Evolutionary conservation across 306 rosid species (phyloP).

Genomic region (Astragalus membranaceus): DNA sequence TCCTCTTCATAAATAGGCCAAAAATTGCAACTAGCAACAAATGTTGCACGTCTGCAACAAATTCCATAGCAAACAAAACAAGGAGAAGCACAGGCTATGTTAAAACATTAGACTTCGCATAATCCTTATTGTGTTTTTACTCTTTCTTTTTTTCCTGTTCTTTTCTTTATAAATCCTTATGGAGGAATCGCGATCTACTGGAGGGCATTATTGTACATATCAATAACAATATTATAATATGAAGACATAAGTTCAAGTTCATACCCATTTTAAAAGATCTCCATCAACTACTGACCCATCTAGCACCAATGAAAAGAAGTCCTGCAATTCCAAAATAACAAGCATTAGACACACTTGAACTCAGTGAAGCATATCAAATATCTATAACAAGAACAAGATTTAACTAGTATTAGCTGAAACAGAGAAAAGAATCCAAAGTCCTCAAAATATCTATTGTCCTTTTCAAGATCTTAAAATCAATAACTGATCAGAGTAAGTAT

Average conservation of each 20-base stretch:
- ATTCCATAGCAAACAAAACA: neutral
- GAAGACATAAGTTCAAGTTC: conserved; percentile 14
- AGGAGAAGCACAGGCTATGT: neutral
- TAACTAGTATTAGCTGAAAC: neutral
- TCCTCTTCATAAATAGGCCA: neutral
- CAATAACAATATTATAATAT: neutral
- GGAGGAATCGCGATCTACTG: neutral
- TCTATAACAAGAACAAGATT: neutral
- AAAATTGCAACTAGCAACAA: neutral
- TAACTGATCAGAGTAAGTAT: neutral
- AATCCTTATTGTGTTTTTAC: too few relatives aligned
- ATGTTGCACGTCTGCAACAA: neutral
- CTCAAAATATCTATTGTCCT: neutral
- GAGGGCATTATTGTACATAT: neutral
- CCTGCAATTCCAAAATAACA: conserved; percentile 43
- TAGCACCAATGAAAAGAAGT: conserved; percentile 58
- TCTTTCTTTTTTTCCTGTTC: neutral
- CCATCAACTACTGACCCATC: conserved; percentile 73
- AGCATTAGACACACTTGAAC: neutral
- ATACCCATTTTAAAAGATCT: conserved; percentile 85
- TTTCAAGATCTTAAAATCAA: conserved; percentile 10
- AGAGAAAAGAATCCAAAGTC: neutral
- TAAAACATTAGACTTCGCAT: neutral
- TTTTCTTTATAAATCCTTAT: too few relatives aligned
- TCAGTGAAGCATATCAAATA: neutral